Base-by-base conservation (phyloP, 495 filamentous ascomycete genomes). In the Venustampulla echinocandica region DNA sequence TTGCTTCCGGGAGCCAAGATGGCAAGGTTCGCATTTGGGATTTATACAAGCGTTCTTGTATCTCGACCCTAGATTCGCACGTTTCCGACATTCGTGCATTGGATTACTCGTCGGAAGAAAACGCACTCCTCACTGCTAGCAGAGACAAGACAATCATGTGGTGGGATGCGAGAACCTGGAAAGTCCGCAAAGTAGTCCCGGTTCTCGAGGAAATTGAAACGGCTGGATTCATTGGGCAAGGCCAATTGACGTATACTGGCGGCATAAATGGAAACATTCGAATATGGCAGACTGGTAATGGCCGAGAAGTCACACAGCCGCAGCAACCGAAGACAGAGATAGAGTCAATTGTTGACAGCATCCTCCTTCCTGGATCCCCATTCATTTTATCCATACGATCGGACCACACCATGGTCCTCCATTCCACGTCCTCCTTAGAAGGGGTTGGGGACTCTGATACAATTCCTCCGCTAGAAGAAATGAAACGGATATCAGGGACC, bases 111-210 rank as follows among this genome's bases (percentile, higher is more conserved):
- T 61, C 72, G 1, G 62, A 79, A 44, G 79, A 86, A 50, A 82
- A 87, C 61, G 71, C 78, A 10, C 65, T 99, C 32, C 68, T 96
- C 4, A 90, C 85, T n/a, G 88, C 81, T n/a, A 81, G 87, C 58
- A 74, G 92, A 65, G 92, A 99, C 68, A 92, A 94, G 64, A 96
- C 93, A 0, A 78, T 89, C 28, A 92, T 90, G 41, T 63, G 94
- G 49, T 96, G 89, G 88, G 86, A 94, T 69, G 74, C 83, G 14
- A 75, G 66, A 41, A 85, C 75, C 11, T 97, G 90, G 88, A 90
- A 88, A 57, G 64, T 73, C n/a, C 79, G 81, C 35, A 84, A 79
- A 28, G 83, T 93, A 0, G 82, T 95, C 42, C 83, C 90, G 4
- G 80, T 89, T 11, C 70, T 93, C 19, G 92, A 99, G 61, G 77